Base-by-base conservation (phyloP, 2,329 filamentous ascomycete species). In the Cladophialophora bantiana region DNA sequence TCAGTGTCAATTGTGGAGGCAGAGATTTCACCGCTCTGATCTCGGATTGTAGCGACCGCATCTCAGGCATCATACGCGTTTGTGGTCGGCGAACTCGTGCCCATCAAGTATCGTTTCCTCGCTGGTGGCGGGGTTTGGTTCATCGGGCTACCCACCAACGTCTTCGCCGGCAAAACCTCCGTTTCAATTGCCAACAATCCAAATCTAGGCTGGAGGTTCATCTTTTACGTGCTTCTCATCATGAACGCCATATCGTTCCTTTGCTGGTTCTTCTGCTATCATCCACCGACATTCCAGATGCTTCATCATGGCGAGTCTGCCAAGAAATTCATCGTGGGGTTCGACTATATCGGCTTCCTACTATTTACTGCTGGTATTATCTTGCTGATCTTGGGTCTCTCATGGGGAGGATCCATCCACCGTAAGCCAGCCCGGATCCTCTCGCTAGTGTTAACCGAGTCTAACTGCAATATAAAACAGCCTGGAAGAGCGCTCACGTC, bases 171-270 rank as follows among this genome's bases (percentile, higher is more conserved):
- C 82, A 18, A 74, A 82, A 50, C 82, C 85, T 61, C 82, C 83
- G 1, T 76, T 79, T 6, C 20, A 10, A 78, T 82, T 65, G 59
- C 76, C 35, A 77, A 82, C 10, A 36, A 36, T 12, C 35, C 60
- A 83, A 81, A 0, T 71, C 68, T 3, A 7, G 7, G 35, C 4
- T 86, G 83, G 83, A 76, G 83, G 48, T 83, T 82, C 80, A 79
- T 75, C 61, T 86, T 82, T 72, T 85, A 82, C 69, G 70, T 85
- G 3, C 80, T 80, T 63, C 81, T 82, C 70, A 81, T 83, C 60
- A 74, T 82, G 64, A 79, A 77, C 45, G 77, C 74, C n/a, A 64
- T 82, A n/a, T 75, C 79, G 7, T 70, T 81, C 1, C 70, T 77
- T 1, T 74, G 82, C 7, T 83, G 79, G 67, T 75, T 74, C 48